These are phyloP conservation scores for Cordyceps javanica DNA, from an alignment of 2,329 filamentous ascomycete species.

Conservation along the genomic window DNA sequence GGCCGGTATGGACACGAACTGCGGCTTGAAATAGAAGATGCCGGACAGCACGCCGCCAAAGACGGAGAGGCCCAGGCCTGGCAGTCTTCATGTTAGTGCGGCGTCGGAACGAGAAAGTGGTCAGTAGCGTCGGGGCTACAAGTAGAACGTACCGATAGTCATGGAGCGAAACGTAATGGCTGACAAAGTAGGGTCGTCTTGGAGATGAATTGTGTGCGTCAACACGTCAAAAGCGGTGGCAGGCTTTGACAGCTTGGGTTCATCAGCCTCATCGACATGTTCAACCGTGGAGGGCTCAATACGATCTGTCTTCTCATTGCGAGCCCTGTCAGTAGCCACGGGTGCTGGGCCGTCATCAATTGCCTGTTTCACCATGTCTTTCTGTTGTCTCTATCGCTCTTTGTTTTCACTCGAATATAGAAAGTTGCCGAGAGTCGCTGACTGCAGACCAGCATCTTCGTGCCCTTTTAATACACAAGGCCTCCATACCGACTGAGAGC, in stretches of 20 bases:
- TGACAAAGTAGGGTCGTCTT: slow-evolving; percentile 5
- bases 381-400: no score
- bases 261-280: neutral
- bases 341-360: neutral
- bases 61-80: slow-evolving; percentile 7
- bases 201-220: slow-evolving; percentile 9
- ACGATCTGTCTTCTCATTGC: neutral
- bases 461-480: neutral
- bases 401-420: neutral
- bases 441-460: neutral
- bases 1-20: slow-evolving; percentile 1
- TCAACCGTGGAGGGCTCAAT: neutral
- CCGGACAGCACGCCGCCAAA: slow-evolving; percentile 6
- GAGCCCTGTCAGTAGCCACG: neutral
- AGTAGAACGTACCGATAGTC: neutral
- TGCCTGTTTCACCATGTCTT: neutral
- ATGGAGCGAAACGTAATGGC: slow-evolving; percentile 8
- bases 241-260: slow-evolving; percentile 7
- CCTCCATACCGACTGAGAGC: neutral
- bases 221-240: slow-evolving; percentile 7
- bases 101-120: neutral
- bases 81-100: neutral
- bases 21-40: slow-evolving; percentile 13
- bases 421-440: no score
- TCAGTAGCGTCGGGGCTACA: neutral